A percentile compares a stretch with the other conserved stretches of the same genome.
Evolutionary conservation across 2,329 filamentous ascomycete species (phyloP).

Genomic region (Bipolaris oryzae): DNA sequence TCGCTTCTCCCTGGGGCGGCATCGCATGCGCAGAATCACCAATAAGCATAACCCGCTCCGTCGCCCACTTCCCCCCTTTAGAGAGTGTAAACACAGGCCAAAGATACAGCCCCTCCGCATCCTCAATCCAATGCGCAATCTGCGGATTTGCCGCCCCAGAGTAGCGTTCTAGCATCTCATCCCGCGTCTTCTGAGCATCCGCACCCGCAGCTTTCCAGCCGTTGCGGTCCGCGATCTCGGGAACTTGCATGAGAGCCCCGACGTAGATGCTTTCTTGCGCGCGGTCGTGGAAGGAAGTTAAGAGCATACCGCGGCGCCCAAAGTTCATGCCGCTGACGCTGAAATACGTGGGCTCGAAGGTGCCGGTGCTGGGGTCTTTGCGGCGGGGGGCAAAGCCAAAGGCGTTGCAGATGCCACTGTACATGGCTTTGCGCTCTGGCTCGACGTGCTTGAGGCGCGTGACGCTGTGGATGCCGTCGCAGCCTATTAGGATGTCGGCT

Average conservation of each 20-base stretch:
- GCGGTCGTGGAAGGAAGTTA: constrained; percentile 50
- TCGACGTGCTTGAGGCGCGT: constrained; percentile 54
- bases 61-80: constrained; percentile 53
- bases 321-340: constrained; percentile 54
- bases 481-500: constrained; percentile 61
- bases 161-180: constrained; percentile 51
- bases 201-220: constrained; percentile 54
- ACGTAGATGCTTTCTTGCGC: constrained; percentile 51
- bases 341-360: constrained; percentile 44
- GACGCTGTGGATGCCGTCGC: constrained; percentile 60
- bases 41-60: constrained; percentile 52
- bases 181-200: constrained; percentile 52
- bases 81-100: constrained; percentile 56
- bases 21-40: constrained; percentile 58
- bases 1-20: constrained; percentile 59
- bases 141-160: constrained; percentile 46
- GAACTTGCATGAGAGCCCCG: constrained; percentile 53
- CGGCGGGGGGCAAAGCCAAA: constrained; percentile 53
- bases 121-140: constrained; percentile 50
- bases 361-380: constrained; percentile 14
- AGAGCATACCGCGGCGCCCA: constrained; percentile 53
- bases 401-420: constrained; percentile 55
- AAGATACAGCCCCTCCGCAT: constrained; percentile 52
- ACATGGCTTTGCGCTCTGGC: constrained; percentile 50
- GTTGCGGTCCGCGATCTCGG: constrained; percentile 51